phyloP scores from a whole-genome alignment of 495 filamentous ascomycete genomes.

The Hypoxylon trugodes region DNA sequence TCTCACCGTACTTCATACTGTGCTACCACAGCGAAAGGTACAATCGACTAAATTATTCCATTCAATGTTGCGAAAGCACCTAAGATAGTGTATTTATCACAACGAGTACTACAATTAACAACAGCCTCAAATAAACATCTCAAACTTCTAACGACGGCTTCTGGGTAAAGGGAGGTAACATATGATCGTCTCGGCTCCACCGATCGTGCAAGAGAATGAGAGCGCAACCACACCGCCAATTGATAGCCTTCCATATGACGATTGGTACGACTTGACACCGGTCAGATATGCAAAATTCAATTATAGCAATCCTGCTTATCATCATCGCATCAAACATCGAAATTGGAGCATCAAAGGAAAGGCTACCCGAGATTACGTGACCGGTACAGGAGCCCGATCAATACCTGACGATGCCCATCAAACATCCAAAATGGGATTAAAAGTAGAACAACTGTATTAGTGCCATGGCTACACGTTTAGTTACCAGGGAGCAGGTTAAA shows the following conservation, averaged over 20 bases:
- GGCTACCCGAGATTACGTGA: conserved; percentile 21
- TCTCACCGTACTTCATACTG: conserved; percentile 11
- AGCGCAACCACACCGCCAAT: conserved; percentile 7
- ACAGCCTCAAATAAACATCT: too few species aligned
- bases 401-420: neutral
- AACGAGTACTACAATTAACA: neutral
- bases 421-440: too few species aligned
- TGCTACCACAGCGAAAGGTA: conserved; percentile 24
- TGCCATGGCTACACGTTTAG: neutral
- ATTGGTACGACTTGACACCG: neutral
- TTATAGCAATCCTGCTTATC: conserved; percentile 8
- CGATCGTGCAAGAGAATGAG: neutral
- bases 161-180: too few species aligned
- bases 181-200: neutral
- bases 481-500: conserved; percentile 1
- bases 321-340: too few species aligned
- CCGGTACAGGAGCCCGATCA: conserved; percentile 6
- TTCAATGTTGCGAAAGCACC: neutral
- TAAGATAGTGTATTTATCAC: neutral
- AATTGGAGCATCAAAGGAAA: neutral
- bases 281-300: neutral
- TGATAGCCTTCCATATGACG: neutral
- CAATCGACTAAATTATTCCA: too few species aligned
- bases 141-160: too few species aligned
- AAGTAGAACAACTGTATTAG: conserved; percentile 11